Percentiles rank a stretch among this genome's conserved stretches.
phyloP scores from a whole-genome alignment of 2,329 filamentous ascomycete genomes.

The Talaromyces sp. region DNA sequence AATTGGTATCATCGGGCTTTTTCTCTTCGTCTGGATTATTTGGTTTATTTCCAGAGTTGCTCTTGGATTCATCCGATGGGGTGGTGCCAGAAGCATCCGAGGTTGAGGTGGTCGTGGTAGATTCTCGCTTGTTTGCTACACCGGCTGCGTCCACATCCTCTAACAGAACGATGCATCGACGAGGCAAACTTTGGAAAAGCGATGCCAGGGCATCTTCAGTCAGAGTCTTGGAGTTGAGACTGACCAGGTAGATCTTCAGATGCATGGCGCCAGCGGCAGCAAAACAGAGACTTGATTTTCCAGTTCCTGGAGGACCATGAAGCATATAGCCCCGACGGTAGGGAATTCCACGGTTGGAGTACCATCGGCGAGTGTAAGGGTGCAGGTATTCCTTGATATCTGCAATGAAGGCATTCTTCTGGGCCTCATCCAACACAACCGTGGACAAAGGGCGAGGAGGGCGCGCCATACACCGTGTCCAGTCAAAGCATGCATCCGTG shows the following conservation, averaged over 20 bases:
- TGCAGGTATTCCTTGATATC: constrained; percentile 55
- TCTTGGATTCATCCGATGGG: neutral
- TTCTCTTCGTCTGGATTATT: constrained; percentile 12
- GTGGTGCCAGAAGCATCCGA: neutral
- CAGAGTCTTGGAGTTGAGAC: constrained; percentile 56
- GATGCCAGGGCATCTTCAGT: constrained; percentile 60
- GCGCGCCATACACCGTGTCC: constrained; percentile 36
- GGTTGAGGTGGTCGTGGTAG: constrained; percentile 1
- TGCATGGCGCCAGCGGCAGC: constrained; percentile 66
- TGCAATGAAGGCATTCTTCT: constrained; percentile 46
- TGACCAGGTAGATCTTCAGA: constrained; percentile 67
- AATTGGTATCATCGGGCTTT: constrained; percentile 2
- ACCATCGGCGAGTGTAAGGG: constrained; percentile 60
- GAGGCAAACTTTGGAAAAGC: constrained; percentile 63
- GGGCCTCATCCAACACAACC: constrained; percentile 46
- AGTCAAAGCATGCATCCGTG: constrained; percentile 17
- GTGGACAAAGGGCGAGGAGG: constrained; percentile 50
- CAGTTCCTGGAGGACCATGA: constrained; percentile 73
- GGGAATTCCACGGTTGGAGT: constrained; percentile 74
- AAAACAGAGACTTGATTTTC: constrained; percentile 68
- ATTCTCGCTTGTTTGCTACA: constrained; percentile 51
- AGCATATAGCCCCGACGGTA: constrained; percentile 81
- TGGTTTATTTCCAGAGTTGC: neutral
- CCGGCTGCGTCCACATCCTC: constrained; percentile 73
- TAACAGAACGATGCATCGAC: constrained; percentile 65